These are phyloP conservation scores for Mycosphaerella sp. DNA, from an alignment of 2,329 filamentous ascomycete genomes.

Conservation along the genomic window DNA sequence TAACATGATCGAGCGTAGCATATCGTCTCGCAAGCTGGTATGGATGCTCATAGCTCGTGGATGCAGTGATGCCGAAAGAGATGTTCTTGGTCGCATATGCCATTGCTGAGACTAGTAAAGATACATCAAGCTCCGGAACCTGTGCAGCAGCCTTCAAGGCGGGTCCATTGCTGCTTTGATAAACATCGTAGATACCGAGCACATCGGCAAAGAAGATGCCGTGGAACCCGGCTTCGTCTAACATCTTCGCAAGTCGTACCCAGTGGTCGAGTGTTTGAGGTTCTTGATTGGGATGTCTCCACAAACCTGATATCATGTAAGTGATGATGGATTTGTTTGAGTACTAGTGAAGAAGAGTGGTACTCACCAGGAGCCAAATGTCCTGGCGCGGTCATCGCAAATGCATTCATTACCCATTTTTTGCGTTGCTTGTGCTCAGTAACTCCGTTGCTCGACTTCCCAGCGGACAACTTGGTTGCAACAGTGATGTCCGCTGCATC, in stretches of 20 bases:
- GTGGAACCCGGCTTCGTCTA: conserved; percentile 46
- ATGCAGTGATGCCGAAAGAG: conserved; percentile 35
- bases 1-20: conserved; percentile 35
- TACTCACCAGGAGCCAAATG: conserved; percentile 40
- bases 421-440: conserved; percentile 20
- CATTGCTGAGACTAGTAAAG: conserved; percentile 39
- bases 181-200: conserved; percentile 44
- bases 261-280: conserved; percentile 43
- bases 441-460: neutral
- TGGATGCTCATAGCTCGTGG: conserved; percentile 36
- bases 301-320: conserved; percentile 21
- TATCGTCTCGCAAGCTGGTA: conserved; percentile 34
- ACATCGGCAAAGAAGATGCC: conserved; percentile 49
- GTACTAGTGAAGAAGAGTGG: neutral
- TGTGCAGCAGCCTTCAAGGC: conserved; percentile 58
- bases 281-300: conserved; percentile 30
- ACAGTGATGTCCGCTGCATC: neutral
- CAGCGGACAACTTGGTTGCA: neutral
- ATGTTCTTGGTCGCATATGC: conserved; percentile 42
- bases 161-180: conserved; percentile 37
- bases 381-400: conserved; percentile 44
- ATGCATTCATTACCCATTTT: conserved; percentile 44
- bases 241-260: conserved; percentile 43
- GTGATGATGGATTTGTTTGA: conserved; percentile 2
- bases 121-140: conserved; percentile 58